phyloP scores from a whole-genome alignment of 306 rosid species.

The Vigna trinervia region DNA sequence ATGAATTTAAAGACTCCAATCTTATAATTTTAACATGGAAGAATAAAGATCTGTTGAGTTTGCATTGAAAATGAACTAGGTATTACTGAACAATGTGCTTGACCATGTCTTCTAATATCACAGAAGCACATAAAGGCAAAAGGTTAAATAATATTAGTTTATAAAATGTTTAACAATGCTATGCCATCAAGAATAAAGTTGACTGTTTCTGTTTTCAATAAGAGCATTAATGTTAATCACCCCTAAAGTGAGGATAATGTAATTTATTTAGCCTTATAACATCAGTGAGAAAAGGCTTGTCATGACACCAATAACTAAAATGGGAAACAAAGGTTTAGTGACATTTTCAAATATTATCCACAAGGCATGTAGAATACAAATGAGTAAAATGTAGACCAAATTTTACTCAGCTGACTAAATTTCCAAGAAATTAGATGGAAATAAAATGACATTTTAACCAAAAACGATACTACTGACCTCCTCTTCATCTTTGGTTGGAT shows the following conservation, averaged over 20 bases:
- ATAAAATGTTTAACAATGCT: background rate
- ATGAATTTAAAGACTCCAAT: background rate
- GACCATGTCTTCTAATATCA: background rate
- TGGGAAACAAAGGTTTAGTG: background rate
- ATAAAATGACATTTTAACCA: conserved; percentile 1
- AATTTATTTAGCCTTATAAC: background rate
- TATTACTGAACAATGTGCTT: background rate
- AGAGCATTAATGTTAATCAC: conserved; percentile 10
- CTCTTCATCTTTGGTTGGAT: conserved; percentile 92
- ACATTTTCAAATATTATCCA: background rate
- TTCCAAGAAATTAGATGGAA: conserved; percentile 14
- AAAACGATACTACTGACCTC: conserved; percentile 57
- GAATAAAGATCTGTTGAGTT: background rate
- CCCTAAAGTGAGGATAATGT: background rate
- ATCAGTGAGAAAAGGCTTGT: background rate
- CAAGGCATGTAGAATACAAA: background rate
- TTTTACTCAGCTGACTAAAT: conserved; percentile 18
- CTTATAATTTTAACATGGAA: background rate
- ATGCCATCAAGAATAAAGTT: background rate
- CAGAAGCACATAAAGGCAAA: background rate
- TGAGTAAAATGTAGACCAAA: background rate
- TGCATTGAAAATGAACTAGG: conserved; percentile 8
- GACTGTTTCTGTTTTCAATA: background rate
- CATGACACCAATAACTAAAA: conserved; percentile 9
- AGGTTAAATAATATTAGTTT: background rate